Evolutionary conservation across 129 eudicot species (phyloP).

Genomic region (Dittrichia graveolens): DNA sequence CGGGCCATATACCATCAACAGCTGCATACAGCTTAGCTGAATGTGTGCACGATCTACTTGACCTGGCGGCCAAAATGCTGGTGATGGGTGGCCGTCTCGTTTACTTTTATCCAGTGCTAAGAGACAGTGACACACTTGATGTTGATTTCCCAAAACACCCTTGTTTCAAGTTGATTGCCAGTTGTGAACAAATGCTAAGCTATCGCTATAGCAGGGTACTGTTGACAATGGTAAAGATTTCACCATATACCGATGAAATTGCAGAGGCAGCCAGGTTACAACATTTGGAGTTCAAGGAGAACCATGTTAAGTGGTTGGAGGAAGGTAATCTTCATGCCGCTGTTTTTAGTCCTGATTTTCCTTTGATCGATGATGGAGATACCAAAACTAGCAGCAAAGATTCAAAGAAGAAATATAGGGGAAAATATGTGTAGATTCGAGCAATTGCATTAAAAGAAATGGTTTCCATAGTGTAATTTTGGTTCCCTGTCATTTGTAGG

Average conservation of each 20-base stretch:
- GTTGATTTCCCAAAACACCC: constrained; percentile 91
- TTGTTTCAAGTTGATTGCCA: constrained; percentile 70
- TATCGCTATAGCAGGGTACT: constrained; percentile 86
- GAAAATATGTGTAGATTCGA: constrained; percentile 72
- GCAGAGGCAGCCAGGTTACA: constrained; percentile 63
- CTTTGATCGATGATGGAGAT: constrained; percentile 39
- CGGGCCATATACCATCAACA: constrained; percentile 91
- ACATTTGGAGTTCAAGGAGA: constrained; percentile 82
- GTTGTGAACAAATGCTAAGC: constrained; percentile 86
- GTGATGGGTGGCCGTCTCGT: constrained; percentile 90
- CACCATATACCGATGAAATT: constrained; percentile 73
- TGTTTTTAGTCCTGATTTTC: constrained; percentile 67
- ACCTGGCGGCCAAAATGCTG: constrained; percentile 87
- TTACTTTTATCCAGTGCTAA: constrained; percentile 80
- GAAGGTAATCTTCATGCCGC: constrained; percentile 95
- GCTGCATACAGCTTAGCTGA: constrained; percentile 89
- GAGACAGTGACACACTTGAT: constrained; percentile 66
- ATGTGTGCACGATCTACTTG: constrained; percentile 89
- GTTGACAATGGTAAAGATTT: constrained; percentile 86
- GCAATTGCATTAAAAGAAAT: not conserved
- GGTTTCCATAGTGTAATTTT: not conserved
- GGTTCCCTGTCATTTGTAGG: constrained; percentile 12
- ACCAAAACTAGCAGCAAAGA: constrained; percentile 50
- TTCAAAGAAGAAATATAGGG: constrained; percentile 82
- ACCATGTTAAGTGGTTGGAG: constrained; percentile 92